A percentile compares a stretch with the other conserved stretches of the same genome.
Evolutionary conservation across 176 grass and related monocot genomes (phyloP).

Genomic region (Phragmites australis): DNA sequence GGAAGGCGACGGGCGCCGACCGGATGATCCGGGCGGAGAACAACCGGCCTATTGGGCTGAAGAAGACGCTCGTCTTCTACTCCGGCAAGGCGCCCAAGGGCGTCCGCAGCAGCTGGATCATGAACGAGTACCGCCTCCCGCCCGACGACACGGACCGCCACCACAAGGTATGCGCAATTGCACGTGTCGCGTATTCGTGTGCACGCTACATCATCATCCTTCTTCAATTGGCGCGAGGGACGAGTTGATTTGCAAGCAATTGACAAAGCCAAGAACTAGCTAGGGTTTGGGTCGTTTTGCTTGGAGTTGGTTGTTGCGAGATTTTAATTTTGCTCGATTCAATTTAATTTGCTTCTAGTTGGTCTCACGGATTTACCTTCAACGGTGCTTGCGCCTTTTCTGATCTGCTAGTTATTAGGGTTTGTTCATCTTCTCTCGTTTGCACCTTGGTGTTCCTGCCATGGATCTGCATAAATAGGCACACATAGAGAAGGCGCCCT

Average conservation of each 20-base stretch:
- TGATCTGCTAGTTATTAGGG: slow-evolving; percentile 41
- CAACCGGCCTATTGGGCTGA: slow-evolving; percentile 72
- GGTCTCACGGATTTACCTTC: neutral
- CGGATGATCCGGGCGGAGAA: slow-evolving; percentile 70
- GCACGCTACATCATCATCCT: neutral
- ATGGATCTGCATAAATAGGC: neutral
- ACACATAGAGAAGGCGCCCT: neutral
- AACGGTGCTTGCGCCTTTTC: neutral
- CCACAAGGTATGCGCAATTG: slow-evolving; percentile 57
- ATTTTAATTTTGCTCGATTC: neutral
- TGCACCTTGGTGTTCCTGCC: neutral
- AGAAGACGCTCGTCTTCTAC: slow-evolving; percentile 99
- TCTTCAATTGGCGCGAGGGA: neutral
- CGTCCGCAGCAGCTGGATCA: slow-evolving; percentile 87
- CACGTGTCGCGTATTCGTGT: no score
- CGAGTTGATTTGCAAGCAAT: neutral
- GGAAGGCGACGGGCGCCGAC: slow-evolving; percentile 98
- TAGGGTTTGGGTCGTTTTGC: slow-evolving; percentile 32
- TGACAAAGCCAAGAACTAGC: neutral
- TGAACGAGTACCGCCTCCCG: slow-evolving; percentile 97
- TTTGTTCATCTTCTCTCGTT: slow-evolving; percentile 25
- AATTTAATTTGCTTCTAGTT: neutral
- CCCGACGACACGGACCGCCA: slow-evolving; percentile 58
- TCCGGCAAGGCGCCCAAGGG: slow-evolving; percentile 98
- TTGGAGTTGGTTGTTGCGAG: neutral